A percentile compares a stretch with the other conserved stretches of the same genome.
Evolutionary conservation across 2,329 filamentous ascomycete species (phyloP).

Genomic region (Pseudocercospora pini-densiflorae): DNA sequence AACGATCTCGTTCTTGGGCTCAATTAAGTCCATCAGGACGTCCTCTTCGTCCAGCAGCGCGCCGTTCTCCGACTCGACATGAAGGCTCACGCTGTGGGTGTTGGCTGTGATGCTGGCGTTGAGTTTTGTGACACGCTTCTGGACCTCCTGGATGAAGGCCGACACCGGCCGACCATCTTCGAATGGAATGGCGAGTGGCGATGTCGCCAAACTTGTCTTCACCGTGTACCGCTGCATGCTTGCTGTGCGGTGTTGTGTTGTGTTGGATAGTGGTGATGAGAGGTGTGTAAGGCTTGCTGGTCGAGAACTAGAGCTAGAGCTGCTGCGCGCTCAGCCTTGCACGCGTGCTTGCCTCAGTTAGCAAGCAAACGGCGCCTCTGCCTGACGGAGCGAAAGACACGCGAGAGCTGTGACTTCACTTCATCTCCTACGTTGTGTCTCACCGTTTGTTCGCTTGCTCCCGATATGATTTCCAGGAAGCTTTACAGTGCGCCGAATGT

Average conservation of each 20-base stretch:
- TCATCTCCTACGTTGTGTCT: too few species aligned
- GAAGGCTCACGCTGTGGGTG: slow-evolving; percentile 31
- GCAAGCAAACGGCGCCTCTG: neutral
- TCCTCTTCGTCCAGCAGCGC: slow-evolving; percentile 38
- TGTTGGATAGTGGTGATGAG: neutral
- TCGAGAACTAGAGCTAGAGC: too few species aligned
- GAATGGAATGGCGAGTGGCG: slow-evolving; percentile 29
- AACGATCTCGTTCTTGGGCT: slow-evolving; percentile 30
- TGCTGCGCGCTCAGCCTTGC: too few species aligned
- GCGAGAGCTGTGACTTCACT: neutral
- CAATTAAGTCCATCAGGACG: slow-evolving; percentile 33
- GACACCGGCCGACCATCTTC: slow-evolving; percentile 22
- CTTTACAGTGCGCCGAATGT: neutral
- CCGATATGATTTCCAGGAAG: too few species aligned
- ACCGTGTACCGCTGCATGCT: slow-evolving; percentile 35
- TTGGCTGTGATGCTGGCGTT: slow-evolving; percentile 21
- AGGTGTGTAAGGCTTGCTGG: neutral
- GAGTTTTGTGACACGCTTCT: slow-evolving; percentile 24
- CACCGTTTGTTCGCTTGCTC: too few species aligned
- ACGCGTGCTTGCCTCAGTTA: neutral
- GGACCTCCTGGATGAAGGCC: slow-evolving; percentile 28
- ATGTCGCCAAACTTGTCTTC: slow-evolving; percentile 23
- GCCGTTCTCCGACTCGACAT: slow-evolving; percentile 30
- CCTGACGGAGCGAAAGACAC: neutral
- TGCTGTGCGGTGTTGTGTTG: neutral